Evolutionary conservation across 352 stramenopile genomes (phyloP).

Genomic region (Phytophthora sansomeana): DNA sequence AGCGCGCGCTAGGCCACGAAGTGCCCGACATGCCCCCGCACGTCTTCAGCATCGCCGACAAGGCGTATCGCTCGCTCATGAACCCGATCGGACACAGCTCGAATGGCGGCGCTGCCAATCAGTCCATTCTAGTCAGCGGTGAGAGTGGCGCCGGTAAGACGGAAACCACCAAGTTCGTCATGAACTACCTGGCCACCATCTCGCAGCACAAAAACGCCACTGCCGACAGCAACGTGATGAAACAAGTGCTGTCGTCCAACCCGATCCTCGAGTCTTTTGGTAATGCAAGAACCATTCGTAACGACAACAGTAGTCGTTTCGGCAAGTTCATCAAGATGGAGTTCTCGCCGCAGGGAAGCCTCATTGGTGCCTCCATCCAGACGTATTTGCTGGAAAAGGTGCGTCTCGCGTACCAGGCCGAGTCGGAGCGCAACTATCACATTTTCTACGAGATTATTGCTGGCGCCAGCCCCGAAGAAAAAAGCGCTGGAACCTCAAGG

Average conservation of each 20-base stretch:
- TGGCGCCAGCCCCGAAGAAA: conserved; percentile 66
- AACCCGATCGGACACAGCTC: conserved; percentile 51
- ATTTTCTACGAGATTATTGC: conserved; percentile 96
- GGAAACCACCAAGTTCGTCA: conserved; percentile 96
- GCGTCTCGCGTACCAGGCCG: conserved; percentile 93
- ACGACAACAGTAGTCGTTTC: conserved; percentile 97
- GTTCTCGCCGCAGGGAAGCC: conserved; percentile 78
- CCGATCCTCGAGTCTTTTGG: conserved; percentile 99
- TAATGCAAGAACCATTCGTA: conserved; percentile 97
- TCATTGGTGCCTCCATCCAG: conserved; percentile 94
- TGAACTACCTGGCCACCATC: conserved; percentile 95
- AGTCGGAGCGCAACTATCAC: conserved; percentile 96
- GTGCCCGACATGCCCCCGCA: conserved; percentile 88
- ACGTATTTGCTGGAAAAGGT: conserved; percentile 98
- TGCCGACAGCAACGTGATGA: conserved; percentile 85
- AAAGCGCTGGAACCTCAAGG: conserved; percentile 65
- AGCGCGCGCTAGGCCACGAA: conserved; percentile 68
- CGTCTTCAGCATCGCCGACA: conserved; percentile 92
- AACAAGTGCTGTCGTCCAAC: conserved; percentile 97
- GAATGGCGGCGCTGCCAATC: conserved; percentile 64
- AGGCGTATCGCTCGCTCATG: conserved; percentile 87
- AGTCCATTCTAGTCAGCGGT: conserved; percentile 94
- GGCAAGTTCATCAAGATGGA: conserved; percentile 98
- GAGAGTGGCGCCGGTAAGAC: conserved; percentile 97
- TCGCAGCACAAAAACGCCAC: conserved; percentile 59